Percentiles rank a stretch among this genome's conserved stretches.
phyloP scores from a whole-genome alignment of 2,329 filamentous ascomycete genomes.

The Eurotiales sp. region DNA sequence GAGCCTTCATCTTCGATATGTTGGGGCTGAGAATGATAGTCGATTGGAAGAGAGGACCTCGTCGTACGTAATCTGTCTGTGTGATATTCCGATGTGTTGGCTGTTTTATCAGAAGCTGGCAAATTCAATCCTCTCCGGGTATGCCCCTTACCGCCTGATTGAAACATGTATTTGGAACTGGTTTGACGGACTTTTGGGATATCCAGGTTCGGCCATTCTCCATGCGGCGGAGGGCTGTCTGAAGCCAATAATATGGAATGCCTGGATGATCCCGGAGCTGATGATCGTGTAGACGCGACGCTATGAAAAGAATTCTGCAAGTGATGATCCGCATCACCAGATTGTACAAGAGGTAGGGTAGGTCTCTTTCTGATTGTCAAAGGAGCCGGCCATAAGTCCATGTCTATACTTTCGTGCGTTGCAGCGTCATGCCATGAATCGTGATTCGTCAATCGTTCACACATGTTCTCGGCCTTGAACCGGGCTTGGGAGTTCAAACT shows the following conservation, averaged over 20 bases:
- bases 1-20: background rate
- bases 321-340: background rate
- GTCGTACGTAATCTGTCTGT: background rate
- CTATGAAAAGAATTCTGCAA: slow-evolving; percentile 15
- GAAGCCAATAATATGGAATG: slow-evolving; percentile 19
- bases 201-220: slow-evolving; percentile 20
- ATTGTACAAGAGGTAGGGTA: slow-evolving; percentile 11
- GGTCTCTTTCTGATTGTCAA: slow-evolving; percentile 48
- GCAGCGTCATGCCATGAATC: background rate
- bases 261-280: slow-evolving; percentile 11
- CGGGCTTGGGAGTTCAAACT: slow-evolving; percentile 25
- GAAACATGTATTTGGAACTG: background rate
- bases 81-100: background rate
- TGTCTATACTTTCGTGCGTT: slow-evolving; percentile 21
- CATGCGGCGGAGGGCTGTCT: slow-evolving; percentile 21
- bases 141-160: background rate
- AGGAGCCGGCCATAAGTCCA: slow-evolving; percentile 41
- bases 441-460: slow-evolving; percentile 13
- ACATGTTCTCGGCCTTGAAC: slow-evolving; percentile 22
- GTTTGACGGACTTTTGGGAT: slow-evolving; percentile 21
- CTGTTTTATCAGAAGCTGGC: background rate
- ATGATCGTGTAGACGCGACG: background rate
- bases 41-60: background rate
- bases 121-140: background rate
- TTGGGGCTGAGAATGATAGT: background rate